Evolutionary conservation across 495 filamentous ascomycete genomes (phyloP).

Genomic region (Polyplosphaeria fusca): DNA sequence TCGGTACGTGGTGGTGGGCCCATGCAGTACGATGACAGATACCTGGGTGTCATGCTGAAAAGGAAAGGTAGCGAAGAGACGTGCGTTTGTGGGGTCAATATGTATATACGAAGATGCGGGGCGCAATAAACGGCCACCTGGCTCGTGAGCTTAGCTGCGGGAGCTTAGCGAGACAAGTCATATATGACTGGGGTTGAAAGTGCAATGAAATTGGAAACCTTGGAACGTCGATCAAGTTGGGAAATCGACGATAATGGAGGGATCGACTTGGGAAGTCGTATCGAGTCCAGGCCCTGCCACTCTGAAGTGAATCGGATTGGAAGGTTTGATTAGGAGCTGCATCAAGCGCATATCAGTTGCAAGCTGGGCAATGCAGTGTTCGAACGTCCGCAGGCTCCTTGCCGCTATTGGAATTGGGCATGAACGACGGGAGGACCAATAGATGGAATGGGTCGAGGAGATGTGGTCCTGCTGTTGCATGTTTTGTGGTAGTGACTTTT

Average conservation of each 20-base stretch:
- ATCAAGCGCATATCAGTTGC: too few species aligned
- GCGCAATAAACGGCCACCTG: constrained; percentile 12
- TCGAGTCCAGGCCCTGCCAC: too few species aligned
- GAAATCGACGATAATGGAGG: constrained; percentile 22
- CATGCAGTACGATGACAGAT: neutral
- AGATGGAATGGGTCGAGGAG: too few species aligned
- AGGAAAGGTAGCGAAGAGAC: constrained; percentile 15
- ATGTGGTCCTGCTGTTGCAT: too few species aligned
- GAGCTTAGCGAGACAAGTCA: neutral
- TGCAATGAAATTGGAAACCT: neutral
- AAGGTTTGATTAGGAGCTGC: too few species aligned
- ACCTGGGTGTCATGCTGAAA: constrained; percentile 9
- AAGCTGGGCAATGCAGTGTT: too few species aligned
- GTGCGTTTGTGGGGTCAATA: constrained; percentile 24
- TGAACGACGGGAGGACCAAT: too few species aligned
- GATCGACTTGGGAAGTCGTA: too few species aligned
- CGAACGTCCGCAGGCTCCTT: too few species aligned
- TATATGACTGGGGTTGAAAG: neutral
- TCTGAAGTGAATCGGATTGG: too few species aligned
- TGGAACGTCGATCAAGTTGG: neutral
- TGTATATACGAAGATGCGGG: constrained; percentile 18
- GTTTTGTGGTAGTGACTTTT: too few species aligned
- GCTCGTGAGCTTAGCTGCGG: constrained; percentile 1
- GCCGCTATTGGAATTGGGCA: too few species aligned
- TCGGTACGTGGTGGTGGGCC: neutral